These are phyloP conservation scores for Roridomyces roridus DNA, from an alignment of 768 basidiomycete genomes.

Conservation along the genomic window DNA sequence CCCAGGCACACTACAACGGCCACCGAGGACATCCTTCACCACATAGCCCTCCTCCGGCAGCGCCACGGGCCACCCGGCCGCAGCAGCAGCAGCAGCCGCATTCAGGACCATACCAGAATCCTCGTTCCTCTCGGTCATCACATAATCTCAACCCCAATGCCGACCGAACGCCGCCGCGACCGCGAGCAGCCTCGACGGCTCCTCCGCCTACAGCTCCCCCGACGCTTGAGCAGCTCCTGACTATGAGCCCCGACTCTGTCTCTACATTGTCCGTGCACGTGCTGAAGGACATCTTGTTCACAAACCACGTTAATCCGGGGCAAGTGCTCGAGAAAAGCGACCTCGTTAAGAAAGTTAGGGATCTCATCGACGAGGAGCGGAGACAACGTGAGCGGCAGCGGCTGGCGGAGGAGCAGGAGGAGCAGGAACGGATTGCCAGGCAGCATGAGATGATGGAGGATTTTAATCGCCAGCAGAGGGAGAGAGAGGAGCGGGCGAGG, in stretches of 20 bases:
- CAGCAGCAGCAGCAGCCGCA: constrained; percentile 14
- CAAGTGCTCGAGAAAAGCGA: constrained; percentile 88
- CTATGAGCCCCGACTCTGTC: constrained; percentile 63
- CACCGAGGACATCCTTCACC: constrained; percentile 18
- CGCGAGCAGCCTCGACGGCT: constrained; percentile 48
- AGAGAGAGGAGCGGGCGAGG: constrained; percentile 37
- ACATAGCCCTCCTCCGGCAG: constrained; percentile 13
- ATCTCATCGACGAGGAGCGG: constrained; percentile 69
- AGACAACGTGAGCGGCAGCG: constrained; percentile 56
- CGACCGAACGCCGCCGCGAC: constrained; percentile 36
- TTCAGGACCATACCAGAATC: constrained; percentile 9
- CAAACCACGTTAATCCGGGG: constrained; percentile 81
- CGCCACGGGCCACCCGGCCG: constrained; percentile 15
- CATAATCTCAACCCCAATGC: constrained; percentile 23
- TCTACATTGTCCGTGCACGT: constrained; percentile 65
- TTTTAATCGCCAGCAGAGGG: constrained; percentile 34
- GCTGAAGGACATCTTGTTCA: constrained; percentile 82
- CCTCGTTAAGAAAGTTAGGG: constrained; percentile 72
- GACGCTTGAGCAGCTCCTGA: constrained; percentile 71
- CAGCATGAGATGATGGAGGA: constrained; percentile 45
- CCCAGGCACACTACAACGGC: constrained; percentile 26
- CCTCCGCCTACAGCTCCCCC: constrained; percentile 51
- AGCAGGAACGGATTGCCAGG: constrained; percentile 45
- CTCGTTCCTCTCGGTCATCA: constrained; percentile 31
- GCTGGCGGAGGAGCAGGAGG: constrained; percentile 51